Evolutionary conservation across 345 rosid species (phyloP), one percentile per base, ranked within the genome.

Genomic region (Populus ilicifolia): DNA sequence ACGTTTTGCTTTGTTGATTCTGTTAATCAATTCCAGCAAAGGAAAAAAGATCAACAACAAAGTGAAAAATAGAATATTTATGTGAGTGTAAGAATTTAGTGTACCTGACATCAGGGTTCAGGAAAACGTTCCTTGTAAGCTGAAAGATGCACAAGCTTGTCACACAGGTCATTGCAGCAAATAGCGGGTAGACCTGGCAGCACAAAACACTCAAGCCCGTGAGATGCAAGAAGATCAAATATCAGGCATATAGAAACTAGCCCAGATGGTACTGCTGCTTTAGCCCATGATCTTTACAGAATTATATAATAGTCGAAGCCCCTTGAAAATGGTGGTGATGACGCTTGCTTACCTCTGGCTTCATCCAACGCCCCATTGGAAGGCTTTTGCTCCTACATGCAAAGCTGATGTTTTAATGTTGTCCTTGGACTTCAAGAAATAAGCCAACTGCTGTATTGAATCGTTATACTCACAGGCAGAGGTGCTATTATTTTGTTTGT

Each of bases 71-170:
- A 20, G 23, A 52, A 18, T 20, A 7, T 52, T 52, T 8, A 6
- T 52, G 7, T 21, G 59, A 52, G 59, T 6, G n/a, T 20, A 20
- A 52, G 59, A 52, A 6, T 52, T 52, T 7, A 7, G 18, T 52
- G n/a, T 78, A 90, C 94, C 93, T 93, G 83, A 90, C 94, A 6
- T 90, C 94, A 6, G 96, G 98, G 74, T 93, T 93, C 29, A 69
- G 62, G 52, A 91, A 17, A 23, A 87, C 78, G 72, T 88, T 90
- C 63, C 94, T 87, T 11, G 92, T 86, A 67, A 92, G 91, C 83
- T 90, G 95, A 65, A 94, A 92, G 70, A 85, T 50, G 70, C 89
- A 87, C 82, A 90, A 61, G 27, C 90, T 77, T 27, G 93, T 81
- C 27, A 92, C 94, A 43, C 92, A 89, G 12, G 89, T 78, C 98